These are phyloP conservation scores for Ramalina intermedia DNA, from an alignment of 495 filamentous ascomycete species.

Conservation along the genomic window DNA sequence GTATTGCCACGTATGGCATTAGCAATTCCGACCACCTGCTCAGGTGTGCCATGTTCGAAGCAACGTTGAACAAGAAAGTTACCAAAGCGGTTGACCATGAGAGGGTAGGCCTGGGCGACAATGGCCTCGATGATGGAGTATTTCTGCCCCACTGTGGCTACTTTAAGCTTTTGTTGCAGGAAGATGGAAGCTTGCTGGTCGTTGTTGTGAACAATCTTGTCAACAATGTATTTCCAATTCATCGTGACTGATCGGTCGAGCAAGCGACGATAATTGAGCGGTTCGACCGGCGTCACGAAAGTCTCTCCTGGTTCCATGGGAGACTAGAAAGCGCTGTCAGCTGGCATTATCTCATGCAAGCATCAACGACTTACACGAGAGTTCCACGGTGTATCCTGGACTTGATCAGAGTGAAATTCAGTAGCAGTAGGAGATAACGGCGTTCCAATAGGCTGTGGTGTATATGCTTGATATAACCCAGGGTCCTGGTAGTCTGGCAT, in stretches of 20 bases:
- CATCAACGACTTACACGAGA: slow-evolving; percentile 27
- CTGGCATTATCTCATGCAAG: not conserved
- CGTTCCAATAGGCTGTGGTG: slow-evolving; percentile 59
- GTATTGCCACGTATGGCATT: slow-evolving; percentile 92
- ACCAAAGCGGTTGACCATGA: slow-evolving; percentile 94
- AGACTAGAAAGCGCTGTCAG: not conserved
- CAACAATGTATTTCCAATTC: slow-evolving; percentile 99
- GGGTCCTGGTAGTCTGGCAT: slow-evolving; percentile 29
- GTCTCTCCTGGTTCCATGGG: slow-evolving; percentile 47
- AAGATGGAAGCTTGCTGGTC: slow-evolving; percentile 99
- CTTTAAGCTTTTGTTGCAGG: slow-evolving; percentile 96
- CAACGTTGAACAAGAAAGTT: slow-evolving; percentile 97
- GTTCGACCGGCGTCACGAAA: slow-evolving; percentile 76
- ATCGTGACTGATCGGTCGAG: slow-evolving; percentile 93
- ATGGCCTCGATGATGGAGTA: slow-evolving; percentile 95
- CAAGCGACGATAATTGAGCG: slow-evolving; percentile 91
- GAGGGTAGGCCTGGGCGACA: slow-evolving; percentile 82
- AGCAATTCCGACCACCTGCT: slow-evolving; percentile 90
- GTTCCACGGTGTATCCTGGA: slow-evolving; percentile 35
- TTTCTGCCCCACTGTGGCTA: slow-evolving; percentile 88
- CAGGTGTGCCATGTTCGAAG: slow-evolving; percentile 92
- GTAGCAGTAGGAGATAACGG: slow-evolving; percentile 72
- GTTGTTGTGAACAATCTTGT: slow-evolving; percentile 98
- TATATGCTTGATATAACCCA: slow-evolving; percentile 45
- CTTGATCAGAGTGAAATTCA: slow-evolving; percentile 49